Evolutionary conservation across 2,329 filamentous ascomycete genomes (phyloP).

Genomic region (Ceratocystis cubensis): DNA sequence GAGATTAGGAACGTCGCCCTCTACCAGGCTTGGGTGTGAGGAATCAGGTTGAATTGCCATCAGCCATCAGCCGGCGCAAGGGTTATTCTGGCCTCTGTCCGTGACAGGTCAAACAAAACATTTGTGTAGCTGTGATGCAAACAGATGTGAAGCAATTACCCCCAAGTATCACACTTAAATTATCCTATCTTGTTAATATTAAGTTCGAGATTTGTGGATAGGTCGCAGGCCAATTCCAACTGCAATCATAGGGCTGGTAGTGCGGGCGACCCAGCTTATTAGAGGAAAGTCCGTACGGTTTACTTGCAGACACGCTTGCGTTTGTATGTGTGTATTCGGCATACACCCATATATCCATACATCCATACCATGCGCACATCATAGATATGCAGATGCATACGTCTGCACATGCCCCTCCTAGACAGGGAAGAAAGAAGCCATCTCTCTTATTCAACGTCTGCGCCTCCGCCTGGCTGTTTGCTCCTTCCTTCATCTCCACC

Average conservation of each 20-base stretch:
- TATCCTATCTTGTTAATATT: neutral
- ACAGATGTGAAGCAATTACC: neutral
- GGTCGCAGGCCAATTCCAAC: neutral
- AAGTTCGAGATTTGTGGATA: neutral
- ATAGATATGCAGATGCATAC: neutral
- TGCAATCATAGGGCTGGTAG: neutral
- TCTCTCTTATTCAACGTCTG: constrained; percentile 3
- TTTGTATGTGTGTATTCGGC: neutral
- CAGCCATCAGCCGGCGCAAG: no score
- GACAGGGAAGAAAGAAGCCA: neutral
- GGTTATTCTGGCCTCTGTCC: no score
- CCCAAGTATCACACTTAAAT: neutral
- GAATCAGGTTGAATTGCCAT: no score
- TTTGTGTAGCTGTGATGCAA: neutral
- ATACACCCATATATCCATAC: neutral
- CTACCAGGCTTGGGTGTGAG: no score
- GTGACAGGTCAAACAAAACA: neutral
- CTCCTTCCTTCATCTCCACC: neutral
- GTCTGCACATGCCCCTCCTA: neutral
- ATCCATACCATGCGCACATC: neutral
- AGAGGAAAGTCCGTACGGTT: neutral
- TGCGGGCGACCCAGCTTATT: neutral
- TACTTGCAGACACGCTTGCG: neutral
- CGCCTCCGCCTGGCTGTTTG: neutral
- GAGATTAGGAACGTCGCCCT: no score